Base-by-base conservation (phyloP, 164 flowering plant genomes). In the Nymphaea colorata region DNA sequence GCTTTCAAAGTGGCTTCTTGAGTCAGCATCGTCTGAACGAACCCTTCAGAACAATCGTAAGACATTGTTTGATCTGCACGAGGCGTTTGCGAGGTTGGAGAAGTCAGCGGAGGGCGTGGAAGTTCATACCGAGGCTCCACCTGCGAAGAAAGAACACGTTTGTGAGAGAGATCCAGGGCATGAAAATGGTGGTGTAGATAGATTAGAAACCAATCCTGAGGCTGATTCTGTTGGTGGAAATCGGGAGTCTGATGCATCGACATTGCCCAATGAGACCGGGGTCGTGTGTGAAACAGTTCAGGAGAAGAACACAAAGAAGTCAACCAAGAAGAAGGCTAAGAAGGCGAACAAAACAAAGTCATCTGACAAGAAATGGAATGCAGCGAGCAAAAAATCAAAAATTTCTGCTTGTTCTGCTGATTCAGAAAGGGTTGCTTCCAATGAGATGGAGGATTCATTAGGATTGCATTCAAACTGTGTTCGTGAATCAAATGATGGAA, bases 31-130 rank as follows among this genome's bases (percentile, higher is more conserved):
- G 0, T 71, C 81, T 0, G 5, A 73, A 2, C 85, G 82, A 4
- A 86, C 95, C 60, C 42, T 78, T 71, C 95, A 93, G 75, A 89
- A 87, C 12, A 90, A 86, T 68, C 77, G 98, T 79, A 93, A 86
- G 76, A 76, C 81, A 4, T 42, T 90, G 64, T 87, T 87, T 68
- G 73, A 72, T n/a, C 75, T 93, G 75, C 86, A 84, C 43, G 82
- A 83, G 77, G 79, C 66, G 67, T 93, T 90, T 77, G 44, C 68
- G 53, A 84, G 81, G 85, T 76, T 90, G 80, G 95, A 90, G 87
- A 90, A 84, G 80, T 88, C 83, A 59, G 75, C 82, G 68, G 84
- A 66, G 2, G 57, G 71, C 18, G 71, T 80, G 0, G 85, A 85
- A 14, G n/a, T 87, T 71, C 81, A 83, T 25, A 64, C 14, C 8